These are phyloP conservation scores for Trypethelium eluteriae DNA, from an alignment of 495 filamentous ascomycete genomes.

Conservation along the genomic window DNA sequence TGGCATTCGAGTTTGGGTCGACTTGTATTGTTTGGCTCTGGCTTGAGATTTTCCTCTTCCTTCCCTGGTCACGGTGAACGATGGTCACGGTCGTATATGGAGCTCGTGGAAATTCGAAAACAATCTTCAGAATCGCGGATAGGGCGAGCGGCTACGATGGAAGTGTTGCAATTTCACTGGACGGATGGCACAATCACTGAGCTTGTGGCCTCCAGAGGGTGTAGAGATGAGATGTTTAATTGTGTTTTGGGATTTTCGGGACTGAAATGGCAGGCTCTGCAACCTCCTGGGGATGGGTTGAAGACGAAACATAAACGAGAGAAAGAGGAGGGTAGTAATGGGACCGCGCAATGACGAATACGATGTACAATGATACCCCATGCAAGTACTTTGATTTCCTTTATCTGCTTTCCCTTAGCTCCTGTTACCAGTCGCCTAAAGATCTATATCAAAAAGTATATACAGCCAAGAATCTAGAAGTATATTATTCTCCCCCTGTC, in stretches of 20 bases:
- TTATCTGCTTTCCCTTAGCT: too few species aligned
- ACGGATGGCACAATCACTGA: constrained; percentile 22
- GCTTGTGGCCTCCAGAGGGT: constrained; percentile 28
- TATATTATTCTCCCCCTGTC: too few species aligned
- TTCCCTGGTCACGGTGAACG: constrained; percentile 21
- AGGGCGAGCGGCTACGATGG: constrained; percentile 19
- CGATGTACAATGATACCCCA: neutral
- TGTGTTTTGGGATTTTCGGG: constrained; percentile 35
- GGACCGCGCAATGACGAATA: neutral
- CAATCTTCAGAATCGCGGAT: constrained; percentile 14
- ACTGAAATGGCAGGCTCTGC: constrained; percentile 29
- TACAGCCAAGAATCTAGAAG: too few species aligned
- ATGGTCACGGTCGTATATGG: constrained; percentile 29
- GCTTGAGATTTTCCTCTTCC: constrained; percentile 27
- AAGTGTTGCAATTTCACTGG: constrained; percentile 28
- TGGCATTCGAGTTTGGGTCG: constrained; percentile 24
- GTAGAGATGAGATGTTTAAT: constrained; percentile 38
- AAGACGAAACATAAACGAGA: constrained; percentile 1
- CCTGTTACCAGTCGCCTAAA: too few species aligned
- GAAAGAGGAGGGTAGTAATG: neutral
- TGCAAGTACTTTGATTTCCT: neutral
- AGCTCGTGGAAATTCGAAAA: constrained; percentile 36
- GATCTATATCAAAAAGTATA: too few species aligned
- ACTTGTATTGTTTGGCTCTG: constrained; percentile 27
- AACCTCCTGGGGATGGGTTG: constrained; percentile 7